These are phyloP conservation scores for Scheffersomyces parashehatae DNA, from an alignment of 1,139 yeast genomes.

Conservation along the genomic window DNA sequence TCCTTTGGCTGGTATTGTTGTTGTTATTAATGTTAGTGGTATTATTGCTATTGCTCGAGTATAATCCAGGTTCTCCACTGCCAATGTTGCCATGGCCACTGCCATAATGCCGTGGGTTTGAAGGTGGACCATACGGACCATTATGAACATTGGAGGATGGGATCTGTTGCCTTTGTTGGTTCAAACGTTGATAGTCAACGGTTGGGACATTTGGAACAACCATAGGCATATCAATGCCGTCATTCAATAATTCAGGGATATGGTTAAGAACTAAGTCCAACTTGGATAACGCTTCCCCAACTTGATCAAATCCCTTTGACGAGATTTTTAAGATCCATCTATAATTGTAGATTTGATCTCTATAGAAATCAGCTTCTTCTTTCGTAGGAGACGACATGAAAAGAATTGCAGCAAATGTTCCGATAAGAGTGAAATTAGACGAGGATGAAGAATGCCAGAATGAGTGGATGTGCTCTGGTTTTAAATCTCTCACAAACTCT, in stretches of 20 bases:
- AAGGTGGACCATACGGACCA: background rate
- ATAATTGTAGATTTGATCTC: slow-evolving; percentile 71
- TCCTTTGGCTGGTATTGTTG: slow-evolving; percentile 1
- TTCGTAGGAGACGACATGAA: slow-evolving; percentile 59
- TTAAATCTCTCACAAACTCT: slow-evolving; percentile 73
- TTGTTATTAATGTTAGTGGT: slow-evolving; percentile 1
- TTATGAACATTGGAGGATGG: background rate
- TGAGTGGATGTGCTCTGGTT: slow-evolving; percentile 79
- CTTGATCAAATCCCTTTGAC: slow-evolving; percentile 74
- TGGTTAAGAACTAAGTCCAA: slow-evolving; percentile 66
- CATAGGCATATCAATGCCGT: slow-evolving; percentile 42
- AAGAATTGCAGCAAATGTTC: slow-evolving; percentile 80
- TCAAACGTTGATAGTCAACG: slow-evolving; percentile 18
- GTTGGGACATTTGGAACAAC: slow-evolving; percentile 37
- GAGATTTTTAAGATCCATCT: slow-evolving; percentile 73
- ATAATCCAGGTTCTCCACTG: background rate
- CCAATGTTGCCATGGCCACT: background rate
- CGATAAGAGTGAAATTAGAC: slow-evolving; percentile 75
- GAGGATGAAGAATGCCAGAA: slow-evolving; percentile 88
- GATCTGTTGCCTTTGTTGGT: slow-evolving; percentile 7
- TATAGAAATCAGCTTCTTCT: slow-evolving; percentile 64
- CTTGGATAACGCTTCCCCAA: slow-evolving; percentile 64
- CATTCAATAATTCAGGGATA: slow-evolving; percentile 65
- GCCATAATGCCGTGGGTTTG: slow-evolving; percentile 3
- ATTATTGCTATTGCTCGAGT: slow-evolving; percentile 2